A percentile compares a stretch with the other conserved stretches of the same genome.
Conservation (phyloP, 495 filamentous ascomycete genomes). For the Penicillium nucicola region DNA sequence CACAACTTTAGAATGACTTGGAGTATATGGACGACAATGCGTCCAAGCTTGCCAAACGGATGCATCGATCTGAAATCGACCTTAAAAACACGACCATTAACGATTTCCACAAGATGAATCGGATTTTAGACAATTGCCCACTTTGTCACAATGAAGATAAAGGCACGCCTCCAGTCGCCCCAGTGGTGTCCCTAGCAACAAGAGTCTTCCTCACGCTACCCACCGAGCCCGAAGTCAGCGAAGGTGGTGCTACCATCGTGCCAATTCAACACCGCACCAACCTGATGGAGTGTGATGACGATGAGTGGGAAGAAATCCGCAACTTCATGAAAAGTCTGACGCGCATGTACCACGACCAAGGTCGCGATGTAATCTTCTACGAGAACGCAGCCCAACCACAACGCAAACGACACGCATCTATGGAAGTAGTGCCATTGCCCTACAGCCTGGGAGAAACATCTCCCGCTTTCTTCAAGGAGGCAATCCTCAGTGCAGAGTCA, state of each 20-base stretch:
- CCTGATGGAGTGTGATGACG: conserved; percentile 94
- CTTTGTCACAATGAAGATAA: conserved; percentile 93
- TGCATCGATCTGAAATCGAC: conserved; percentile 83
- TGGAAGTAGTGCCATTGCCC: conserved; percentile 84
- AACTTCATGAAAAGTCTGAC: conserved; percentile 99
- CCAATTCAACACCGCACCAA: conserved; percentile 88
- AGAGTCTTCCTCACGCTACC: conserved; percentile 85
- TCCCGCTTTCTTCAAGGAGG: conserved; percentile 93
- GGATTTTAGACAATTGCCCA: conserved; percentile 81
- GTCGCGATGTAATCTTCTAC: conserved; percentile 91
- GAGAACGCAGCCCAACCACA: conserved; percentile 88
- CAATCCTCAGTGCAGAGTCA: conserved; percentile 80
- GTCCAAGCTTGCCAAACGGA: conserved; percentile 80
- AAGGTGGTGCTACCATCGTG: conserved; percentile 81
- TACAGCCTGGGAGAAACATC: conserved; percentile 84
- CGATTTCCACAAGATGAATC: conserved; percentile 88
- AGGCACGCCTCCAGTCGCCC: conserved; percentile 77
- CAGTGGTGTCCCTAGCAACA: conserved; percentile 85
- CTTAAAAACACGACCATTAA: conserved; percentile 83
- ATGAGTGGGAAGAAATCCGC: conserved; percentile 98
- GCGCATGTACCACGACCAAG: conserved; percentile 87
- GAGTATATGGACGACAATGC: conserved; percentile 99
- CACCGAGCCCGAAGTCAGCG: conserved; percentile 81
- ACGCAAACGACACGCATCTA: conserved; percentile 75
- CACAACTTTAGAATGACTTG: conserved; percentile 62